A percentile compares a stretch with the other conserved stretches of the same genome.
Conservation (phyloP, 2,329 filamentous ascomycete genomes). For the Ascochyta pisi region DNA sequence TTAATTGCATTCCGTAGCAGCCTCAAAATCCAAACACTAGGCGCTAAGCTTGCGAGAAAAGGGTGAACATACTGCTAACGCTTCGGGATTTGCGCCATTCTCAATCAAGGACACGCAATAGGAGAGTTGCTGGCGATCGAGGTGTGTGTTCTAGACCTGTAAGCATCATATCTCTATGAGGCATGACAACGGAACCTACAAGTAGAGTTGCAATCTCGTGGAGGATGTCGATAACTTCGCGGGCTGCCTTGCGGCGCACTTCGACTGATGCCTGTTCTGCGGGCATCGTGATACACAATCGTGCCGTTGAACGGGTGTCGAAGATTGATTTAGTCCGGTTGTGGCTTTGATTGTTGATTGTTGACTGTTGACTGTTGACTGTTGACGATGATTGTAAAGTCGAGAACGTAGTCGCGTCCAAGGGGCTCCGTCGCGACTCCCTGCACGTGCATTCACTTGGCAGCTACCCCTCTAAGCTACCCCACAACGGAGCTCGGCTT, state of each 20-base stretch:
- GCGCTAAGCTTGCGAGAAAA: background rate
- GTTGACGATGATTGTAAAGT: background rate
- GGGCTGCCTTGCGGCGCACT: constrained; percentile 74
- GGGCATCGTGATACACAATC: constrained; percentile 18
- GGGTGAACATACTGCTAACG: constrained; percentile 75
- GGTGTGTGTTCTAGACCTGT: constrained; percentile 79
- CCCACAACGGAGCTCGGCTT: background rate
- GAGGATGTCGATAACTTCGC: constrained; percentile 80
- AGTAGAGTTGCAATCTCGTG: constrained; percentile 88
- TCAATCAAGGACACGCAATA: constrained; percentile 97
- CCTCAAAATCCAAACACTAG: background rate
- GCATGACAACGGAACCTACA: constrained; percentile 58
- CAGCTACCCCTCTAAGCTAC: constrained; percentile 7
- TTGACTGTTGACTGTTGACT: constrained; percentile 1
- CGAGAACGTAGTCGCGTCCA: constrained; percentile 1
- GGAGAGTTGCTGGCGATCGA: constrained; percentile 88
- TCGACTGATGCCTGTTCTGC: constrained; percentile 40
- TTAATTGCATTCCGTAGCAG: no score
- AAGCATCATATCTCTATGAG: background rate
- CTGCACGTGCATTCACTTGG: constrained; percentile 17
- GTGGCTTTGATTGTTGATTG: background rate
- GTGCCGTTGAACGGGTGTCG: background rate
- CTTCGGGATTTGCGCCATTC: constrained; percentile 95
- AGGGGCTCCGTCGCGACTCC: background rate
- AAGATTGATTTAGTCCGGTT: background rate